These are phyloP conservation scores for Cardamine chenopodiifolia DNA, from an alignment of 345 rosid genomes.

Conservation along the genomic window DNA sequence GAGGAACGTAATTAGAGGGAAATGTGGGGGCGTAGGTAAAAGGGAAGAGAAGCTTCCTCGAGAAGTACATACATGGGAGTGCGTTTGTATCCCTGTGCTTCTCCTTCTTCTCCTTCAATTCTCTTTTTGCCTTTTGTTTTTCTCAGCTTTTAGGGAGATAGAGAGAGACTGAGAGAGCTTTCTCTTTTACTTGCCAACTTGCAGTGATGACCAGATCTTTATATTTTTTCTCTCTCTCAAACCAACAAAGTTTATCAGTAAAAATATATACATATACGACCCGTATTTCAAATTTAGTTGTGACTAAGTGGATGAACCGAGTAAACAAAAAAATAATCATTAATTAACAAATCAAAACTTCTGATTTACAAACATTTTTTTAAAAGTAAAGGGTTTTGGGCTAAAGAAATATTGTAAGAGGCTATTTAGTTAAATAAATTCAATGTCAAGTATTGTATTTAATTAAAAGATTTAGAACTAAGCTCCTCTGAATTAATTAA, in stretches of 20 bases:
- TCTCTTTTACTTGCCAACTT: slow-evolving; percentile 61
- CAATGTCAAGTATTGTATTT: not conserved
- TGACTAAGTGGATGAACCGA: not conserved
- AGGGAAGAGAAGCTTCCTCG: slow-evolving; percentile 48
- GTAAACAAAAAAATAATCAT: not conserved
- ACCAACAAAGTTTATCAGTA: slow-evolving; percentile 32
- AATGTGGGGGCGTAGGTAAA: slow-evolving; percentile 33
- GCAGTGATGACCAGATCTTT: slow-evolving; percentile 47
- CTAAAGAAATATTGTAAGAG: not conserved
- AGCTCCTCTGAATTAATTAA: not conserved
- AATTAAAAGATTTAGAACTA: not conserved
- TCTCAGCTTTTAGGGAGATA: slow-evolving; percentile 39
- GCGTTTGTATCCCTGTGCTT: slow-evolving; percentile 40
- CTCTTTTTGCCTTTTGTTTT: slow-evolving; percentile 43
- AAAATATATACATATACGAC: not conserved
- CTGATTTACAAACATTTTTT: not conserved
- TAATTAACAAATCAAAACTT: not conserved
- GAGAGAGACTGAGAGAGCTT: slow-evolving; percentile 48
- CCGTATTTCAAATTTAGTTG: slow-evolving; percentile 17
- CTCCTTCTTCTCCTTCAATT: slow-evolving; percentile 40
- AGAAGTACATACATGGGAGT: slow-evolving; percentile 46
- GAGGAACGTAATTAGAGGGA: slow-evolving; percentile 25
- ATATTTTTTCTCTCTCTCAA: slow-evolving; percentile 38
- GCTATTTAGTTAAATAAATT: not conserved
- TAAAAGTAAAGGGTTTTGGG: not conserved